Evolutionary conservation across 495 filamentous ascomycete species (phyloP), one percentile per base, ranked within the genome.

Genomic region (Penicillium samsonianum): DNA sequence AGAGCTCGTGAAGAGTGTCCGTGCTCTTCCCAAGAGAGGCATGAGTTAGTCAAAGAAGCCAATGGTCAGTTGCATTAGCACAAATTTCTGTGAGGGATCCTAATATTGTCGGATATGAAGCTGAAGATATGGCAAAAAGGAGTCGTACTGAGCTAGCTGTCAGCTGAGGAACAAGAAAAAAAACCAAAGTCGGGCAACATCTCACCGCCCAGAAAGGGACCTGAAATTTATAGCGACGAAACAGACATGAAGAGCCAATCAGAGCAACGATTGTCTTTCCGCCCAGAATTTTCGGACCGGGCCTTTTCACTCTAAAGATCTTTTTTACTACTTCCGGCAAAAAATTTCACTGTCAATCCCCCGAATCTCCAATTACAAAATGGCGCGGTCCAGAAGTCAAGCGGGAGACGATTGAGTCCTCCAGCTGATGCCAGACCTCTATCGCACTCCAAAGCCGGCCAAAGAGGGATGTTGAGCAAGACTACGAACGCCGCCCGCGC

Each of bases 391-490:
- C 50, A 30, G 50, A 53, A 33, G 38, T 41, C 22, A 53, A 53
- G 50, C 50, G n/a, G 50, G 20, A 41, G 50, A 31, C 50, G 45
- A 48, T 48, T 87, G 10, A 84, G 79, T 47, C 83, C 84, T 49
- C 75, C 82, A 28, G 70, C 58, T 1, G 75, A 72, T 7, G 72
- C 69, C 47, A 5, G 67, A 71, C 16, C 65, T 74, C 41, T 67
- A 1, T 73, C 75, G 14, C 57, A 63, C 55, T 64, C 67, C 25
- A 65, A 75, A 40, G 68, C 56, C 51, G 73, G 76, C 51, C 71
- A 78, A 38, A 80, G 67, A 97, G 94, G 94, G 82, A 96, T 68
- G 80, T 96, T 45, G 94, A 98, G 73, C 88, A 97, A 62, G 84
- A 87, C 64, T 98, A 98, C 78, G 92, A 96, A 73, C 81, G 81